Evolutionary conservation across 306 rosid species (phyloP).

Genomic region (Medicago lupulina): DNA sequence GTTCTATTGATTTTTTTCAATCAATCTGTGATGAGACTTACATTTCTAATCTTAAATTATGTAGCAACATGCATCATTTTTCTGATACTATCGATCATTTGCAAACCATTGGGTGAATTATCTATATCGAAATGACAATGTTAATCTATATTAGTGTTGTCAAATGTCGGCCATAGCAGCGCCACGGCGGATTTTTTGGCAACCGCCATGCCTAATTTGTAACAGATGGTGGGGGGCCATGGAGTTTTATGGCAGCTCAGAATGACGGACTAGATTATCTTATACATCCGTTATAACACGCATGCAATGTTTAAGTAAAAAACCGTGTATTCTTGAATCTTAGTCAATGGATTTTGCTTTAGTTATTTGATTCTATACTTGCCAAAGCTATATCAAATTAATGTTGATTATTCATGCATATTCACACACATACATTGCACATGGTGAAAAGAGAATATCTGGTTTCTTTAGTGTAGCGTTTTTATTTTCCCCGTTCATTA

Average conservation of each 20-base stretch:
- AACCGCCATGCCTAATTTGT: neutral
- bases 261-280: neutral
- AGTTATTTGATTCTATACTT: neutral
- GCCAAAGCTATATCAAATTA: conserved; percentile 3
- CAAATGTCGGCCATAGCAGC: neutral
- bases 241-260: neutral
- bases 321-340: neutral
- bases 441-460: neutral
- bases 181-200: neutral
- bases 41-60: conserved; percentile 13
- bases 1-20: neutral
- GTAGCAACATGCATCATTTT: conserved; percentile 14
- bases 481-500: conserved; percentile 24
- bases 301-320: neutral
- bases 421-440: neutral
- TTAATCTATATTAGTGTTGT: neutral
- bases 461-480: conserved; percentile 10
- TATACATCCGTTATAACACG: conserved; percentile 5
- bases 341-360: conserved; percentile 23
- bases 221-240: neutral
- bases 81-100: conserved; percentile 1
- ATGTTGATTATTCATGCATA: neutral
- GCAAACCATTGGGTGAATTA: conserved; percentile 19
- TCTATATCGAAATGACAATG: conserved; percentile 31
- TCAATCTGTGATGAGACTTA: neutral